Conservation (phyloP, 2,329 filamentous ascomycete species). For the Hortaea sp. region DNA sequence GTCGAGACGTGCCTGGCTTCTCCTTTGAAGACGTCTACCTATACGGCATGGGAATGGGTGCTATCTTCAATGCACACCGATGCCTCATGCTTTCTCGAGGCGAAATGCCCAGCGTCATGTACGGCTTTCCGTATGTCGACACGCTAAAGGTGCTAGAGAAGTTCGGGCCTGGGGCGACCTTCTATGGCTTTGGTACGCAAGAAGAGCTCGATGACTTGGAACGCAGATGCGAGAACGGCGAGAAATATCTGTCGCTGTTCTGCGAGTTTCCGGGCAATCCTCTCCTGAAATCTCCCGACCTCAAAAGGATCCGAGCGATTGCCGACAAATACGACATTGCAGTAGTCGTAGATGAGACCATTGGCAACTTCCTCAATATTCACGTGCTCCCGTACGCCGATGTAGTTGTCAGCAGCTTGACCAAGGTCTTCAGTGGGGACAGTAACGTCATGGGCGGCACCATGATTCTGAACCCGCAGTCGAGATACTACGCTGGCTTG, state of each 20-base stretch:
- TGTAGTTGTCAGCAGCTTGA: slow-evolving; percentile 86
- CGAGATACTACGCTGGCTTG: slow-evolving; percentile 60
- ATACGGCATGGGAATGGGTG: slow-evolving; percentile 85
- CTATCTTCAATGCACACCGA: slow-evolving; percentile 82
- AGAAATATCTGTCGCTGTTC: slow-evolving; percentile 73
- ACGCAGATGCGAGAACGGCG: slow-evolving; percentile 55
- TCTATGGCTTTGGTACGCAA: slow-evolving; percentile 72
- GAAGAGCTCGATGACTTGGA: slow-evolving; percentile 80
- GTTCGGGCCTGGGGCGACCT: slow-evolving; percentile 79
- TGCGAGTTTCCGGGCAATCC: slow-evolving; percentile 95
- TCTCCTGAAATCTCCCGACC: slow-evolving; percentile 72
- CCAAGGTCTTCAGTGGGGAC: slow-evolving; percentile 94
- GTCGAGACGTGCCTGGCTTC: slow-evolving; percentile 48
- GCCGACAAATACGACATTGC: slow-evolving; percentile 80
- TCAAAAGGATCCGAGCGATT: slow-evolving; percentile 66
- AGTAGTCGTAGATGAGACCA: slow-evolving; percentile 89
- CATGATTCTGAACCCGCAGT: slow-evolving; percentile 53
- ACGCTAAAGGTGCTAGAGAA: slow-evolving; percentile 92
- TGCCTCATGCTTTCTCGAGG: slow-evolving; percentile 57
- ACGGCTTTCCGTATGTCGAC: slow-evolving; percentile 96
- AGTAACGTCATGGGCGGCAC: slow-evolving; percentile 95
- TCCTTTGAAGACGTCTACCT: slow-evolving; percentile 82
- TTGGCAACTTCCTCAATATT: slow-evolving; percentile 92
- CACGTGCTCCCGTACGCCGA: slow-evolving; percentile 85
- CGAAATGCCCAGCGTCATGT: slow-evolving; percentile 61